Evolutionary conservation across 805 yeast species (phyloP).

Genomic region (Wickerhamiella spandovensis): DNA sequence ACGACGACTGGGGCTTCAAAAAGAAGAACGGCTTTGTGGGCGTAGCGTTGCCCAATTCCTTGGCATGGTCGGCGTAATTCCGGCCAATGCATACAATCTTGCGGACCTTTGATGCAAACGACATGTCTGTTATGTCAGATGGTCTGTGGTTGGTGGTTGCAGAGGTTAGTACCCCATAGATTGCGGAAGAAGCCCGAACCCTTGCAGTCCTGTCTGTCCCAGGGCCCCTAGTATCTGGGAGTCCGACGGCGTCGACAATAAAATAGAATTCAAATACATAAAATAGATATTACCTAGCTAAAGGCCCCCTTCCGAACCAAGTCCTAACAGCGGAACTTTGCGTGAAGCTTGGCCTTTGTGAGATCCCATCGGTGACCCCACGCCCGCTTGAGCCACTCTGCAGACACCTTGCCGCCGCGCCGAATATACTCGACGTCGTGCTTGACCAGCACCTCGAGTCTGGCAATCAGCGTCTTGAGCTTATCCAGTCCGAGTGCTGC

Average conservation of each 20-base stretch:
- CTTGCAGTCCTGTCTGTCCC: no score
- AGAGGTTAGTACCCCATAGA: no score
- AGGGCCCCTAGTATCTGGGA: no score
- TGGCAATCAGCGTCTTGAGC: neutral
- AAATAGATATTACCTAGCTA: neutral
- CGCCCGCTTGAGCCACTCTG: neutral
- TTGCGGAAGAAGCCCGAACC: neutral
- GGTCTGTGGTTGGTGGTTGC: neutral
- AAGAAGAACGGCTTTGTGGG: conserved; percentile 89
- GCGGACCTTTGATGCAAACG: conserved; percentile 16
- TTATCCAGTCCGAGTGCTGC: neutral
- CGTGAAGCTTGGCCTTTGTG: neutral
- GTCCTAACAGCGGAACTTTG: neutral
- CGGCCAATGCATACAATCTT: conserved; percentile 93
- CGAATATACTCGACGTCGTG: neutral
- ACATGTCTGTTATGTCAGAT: neutral
- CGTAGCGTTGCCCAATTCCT: conserved; percentile 67
- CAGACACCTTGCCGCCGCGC: neutral
- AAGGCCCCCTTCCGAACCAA: neutral
- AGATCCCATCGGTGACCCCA: neutral
- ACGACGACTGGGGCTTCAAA: conserved; percentile 73
- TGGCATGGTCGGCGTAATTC: conserved; percentile 91
- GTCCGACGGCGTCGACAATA: no score
- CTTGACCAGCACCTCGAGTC: neutral
- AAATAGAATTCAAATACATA: neutral